Percentiles rank a stretch among this genome's conserved stretches.
Evolutionary conservation across 352 stramenopile genomes (phyloP).

Genomic region (Pythium dissimile): DNA sequence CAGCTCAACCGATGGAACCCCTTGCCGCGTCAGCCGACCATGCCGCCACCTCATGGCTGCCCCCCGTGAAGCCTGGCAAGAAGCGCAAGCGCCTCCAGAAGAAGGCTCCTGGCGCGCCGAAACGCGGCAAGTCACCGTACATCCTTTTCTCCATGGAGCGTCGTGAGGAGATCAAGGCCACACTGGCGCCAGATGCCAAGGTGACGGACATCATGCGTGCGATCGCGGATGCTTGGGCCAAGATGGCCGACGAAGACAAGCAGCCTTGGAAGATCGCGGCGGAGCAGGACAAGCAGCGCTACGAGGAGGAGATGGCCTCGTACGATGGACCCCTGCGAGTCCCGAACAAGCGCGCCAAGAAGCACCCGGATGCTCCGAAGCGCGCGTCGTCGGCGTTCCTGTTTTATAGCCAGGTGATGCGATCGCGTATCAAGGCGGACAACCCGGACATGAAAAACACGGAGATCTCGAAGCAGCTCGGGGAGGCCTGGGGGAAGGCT

Average conservation of each 20-base stretch:
- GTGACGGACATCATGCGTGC: conserved; percentile 91
- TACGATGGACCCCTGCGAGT: conserved; percentile 91
- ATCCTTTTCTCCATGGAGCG: conserved; percentile 93
- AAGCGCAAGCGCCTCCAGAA: conserved; percentile 90
- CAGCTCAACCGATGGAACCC: conserved; percentile 54
- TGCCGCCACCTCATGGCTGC: conserved; percentile 56
- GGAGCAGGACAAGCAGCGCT: conserved; percentile 92
- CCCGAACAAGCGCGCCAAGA: conserved; percentile 93
- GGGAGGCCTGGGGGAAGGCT: conserved; percentile 91
- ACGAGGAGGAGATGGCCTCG: conserved; percentile 91
- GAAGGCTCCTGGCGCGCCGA: conserved; percentile 85
- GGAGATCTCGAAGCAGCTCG: conserved; percentile 93
- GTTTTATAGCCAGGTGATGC: conserved; percentile 92
- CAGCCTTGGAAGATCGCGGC: conserved; percentile 91
- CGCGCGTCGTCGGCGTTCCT: conserved; percentile 93
- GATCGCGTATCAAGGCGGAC: conserved; percentile 86
- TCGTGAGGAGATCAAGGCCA: conserved; percentile 87
- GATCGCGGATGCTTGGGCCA: conserved; percentile 88
- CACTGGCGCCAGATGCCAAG: conserved; percentile 81
- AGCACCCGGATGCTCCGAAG: conserved; percentile 93
- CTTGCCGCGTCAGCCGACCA: conserved; percentile 56
- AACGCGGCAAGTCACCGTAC: conserved; percentile 89
- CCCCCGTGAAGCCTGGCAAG: conserved; percentile 74
- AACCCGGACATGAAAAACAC: conserved; percentile 95
- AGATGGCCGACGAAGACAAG: conserved; percentile 90